These are phyloP conservation scores for Lactarius psammicola DNA, from an alignment of 768 basidiomycete species.

Conservation along the genomic window DNA sequence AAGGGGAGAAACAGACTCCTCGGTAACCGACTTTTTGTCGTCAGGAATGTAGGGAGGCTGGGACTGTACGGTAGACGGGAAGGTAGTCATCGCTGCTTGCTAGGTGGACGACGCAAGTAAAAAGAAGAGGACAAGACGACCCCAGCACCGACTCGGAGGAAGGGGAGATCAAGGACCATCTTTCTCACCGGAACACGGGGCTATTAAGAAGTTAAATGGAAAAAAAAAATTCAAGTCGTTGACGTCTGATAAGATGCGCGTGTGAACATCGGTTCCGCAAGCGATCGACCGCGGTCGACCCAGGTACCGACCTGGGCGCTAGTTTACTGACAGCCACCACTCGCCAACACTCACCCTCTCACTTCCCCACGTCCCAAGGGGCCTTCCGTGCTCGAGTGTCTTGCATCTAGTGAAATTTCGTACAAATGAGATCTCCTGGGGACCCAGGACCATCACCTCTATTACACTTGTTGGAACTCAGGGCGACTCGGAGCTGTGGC, in stretches of 20 bases:
- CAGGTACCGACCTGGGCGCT: neutral
- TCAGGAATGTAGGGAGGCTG: neutral
- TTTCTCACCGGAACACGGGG: neutral
- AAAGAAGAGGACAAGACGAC: neutral
- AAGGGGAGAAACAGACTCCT: neutral
- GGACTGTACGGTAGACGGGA: neutral
- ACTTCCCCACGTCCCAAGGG: neutral
- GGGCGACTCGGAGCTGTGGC: neutral
- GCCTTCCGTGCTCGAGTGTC: neutral
- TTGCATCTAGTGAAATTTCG: neutral
- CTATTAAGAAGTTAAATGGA: neutral
- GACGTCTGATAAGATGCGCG: slow-evolving; percentile 8
- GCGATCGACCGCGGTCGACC: neutral
- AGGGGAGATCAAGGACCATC: neutral
- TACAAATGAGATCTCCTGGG: neutral
- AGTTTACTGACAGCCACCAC: too few species aligned
- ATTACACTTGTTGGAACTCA: neutral
- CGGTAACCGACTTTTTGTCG: neutral
- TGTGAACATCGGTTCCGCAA: neutral
- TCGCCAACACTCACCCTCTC: neutral
- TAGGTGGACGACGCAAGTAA: neutral
- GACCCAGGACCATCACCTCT: neutral
- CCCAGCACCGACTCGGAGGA: neutral
- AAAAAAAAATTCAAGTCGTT: neutral
- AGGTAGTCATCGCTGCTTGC: neutral